A percentile compares a stretch with the other conserved stretches of the same genome.
These are phyloP conservation scores for Thinopyrum elongatum DNA, from an alignment of 176 grass and related monocot genomes.

Conservation along the genomic window DNA sequence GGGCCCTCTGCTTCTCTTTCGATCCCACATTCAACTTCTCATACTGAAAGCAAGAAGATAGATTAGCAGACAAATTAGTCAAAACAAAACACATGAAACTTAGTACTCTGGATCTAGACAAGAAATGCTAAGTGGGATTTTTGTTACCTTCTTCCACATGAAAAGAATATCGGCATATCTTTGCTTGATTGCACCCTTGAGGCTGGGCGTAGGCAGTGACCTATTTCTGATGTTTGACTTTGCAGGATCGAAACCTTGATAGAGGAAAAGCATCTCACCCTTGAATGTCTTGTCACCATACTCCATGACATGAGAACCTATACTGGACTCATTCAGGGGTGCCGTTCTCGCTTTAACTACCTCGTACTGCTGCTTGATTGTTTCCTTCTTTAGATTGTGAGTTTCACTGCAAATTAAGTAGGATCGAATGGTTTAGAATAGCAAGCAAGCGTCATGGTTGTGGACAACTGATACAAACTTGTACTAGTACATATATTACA, in stretches of 20 bases:
- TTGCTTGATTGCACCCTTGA: conserved; percentile 58
- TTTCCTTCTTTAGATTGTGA: conserved; percentile 79
- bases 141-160: conserved; percentile 70
- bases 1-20: conserved; percentile 46
- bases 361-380: conserved; percentile 69
- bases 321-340: conserved; percentile 24
- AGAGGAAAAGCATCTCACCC: conserved; percentile 74
- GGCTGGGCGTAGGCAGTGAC: conserved; percentile 25
- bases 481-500: no score
- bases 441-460: not conserved
- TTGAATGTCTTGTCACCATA: conserved; percentile 91
- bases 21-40: conserved; percentile 47
- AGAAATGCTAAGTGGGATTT: not conserved
- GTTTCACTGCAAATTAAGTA: conserved; percentile 56
- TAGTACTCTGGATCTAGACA: not conserved
- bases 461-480: not conserved
- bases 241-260: conserved; percentile 87
- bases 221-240: conserved; percentile 52
- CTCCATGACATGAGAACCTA: conserved; percentile 94
- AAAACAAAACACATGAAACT: not conserved
- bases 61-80: not conserved
- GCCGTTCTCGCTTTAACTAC: conserved; percentile 73
- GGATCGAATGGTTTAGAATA: conserved; percentile 14
- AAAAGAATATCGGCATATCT: conserved; percentile 87
- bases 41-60: conserved; percentile 53